Conservation (phyloP, 352 stramenopile genomes). For the Pythium oligandrum region DNA sequence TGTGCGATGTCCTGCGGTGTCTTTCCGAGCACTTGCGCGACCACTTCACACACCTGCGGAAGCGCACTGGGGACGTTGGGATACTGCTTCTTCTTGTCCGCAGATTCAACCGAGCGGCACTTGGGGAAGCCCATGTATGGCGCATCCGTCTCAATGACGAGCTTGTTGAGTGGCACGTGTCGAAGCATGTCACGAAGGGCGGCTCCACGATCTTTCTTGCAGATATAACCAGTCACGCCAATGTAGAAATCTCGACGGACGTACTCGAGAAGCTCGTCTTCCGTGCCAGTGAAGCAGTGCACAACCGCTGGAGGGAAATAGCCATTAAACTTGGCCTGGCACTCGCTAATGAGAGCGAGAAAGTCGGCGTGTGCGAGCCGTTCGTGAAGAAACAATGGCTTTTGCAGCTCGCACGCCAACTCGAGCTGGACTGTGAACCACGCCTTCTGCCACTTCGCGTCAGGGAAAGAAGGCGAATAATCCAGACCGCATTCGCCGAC, state of each 20-base stretch:
- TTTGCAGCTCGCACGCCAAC: conserved; percentile 56
- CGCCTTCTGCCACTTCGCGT: conserved; percentile 33
- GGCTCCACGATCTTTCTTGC: conserved; percentile 66
- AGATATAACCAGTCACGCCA: conserved; percentile 88
- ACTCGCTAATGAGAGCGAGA: conserved; percentile 57
- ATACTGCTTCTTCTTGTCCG: conserved; percentile 57
- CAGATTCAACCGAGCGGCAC: conserved; percentile 34
- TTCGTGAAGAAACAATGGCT: conserved; percentile 84
- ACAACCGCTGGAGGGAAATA: conserved; percentile 67
- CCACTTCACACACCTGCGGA: conserved; percentile 45
- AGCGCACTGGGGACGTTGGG: conserved; percentile 75
- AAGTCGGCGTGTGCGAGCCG: conserved; percentile 75
- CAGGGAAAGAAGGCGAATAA: conserved; percentile 61
- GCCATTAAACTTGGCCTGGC: conserved; percentile 24
- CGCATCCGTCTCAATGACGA: conserved; percentile 91
- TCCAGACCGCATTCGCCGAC: conserved; percentile 82
- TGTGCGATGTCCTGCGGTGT: conserved; percentile 52
- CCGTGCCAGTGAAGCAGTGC: conserved; percentile 89
- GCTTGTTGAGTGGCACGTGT: conserved; percentile 63
- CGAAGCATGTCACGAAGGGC: conserved; percentile 48
- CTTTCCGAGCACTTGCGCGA: conserved; percentile 39
- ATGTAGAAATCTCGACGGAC: conserved; percentile 83
- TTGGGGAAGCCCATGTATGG: conserved; percentile 89
- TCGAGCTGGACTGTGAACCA: conserved; percentile 67
- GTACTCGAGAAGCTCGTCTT: conserved; percentile 70